Evolutionary conservation across 768 basidiomycete genomes (phyloP), one percentile per base, ranked within the genome.

Genomic region (Mycena amicta): DNA sequence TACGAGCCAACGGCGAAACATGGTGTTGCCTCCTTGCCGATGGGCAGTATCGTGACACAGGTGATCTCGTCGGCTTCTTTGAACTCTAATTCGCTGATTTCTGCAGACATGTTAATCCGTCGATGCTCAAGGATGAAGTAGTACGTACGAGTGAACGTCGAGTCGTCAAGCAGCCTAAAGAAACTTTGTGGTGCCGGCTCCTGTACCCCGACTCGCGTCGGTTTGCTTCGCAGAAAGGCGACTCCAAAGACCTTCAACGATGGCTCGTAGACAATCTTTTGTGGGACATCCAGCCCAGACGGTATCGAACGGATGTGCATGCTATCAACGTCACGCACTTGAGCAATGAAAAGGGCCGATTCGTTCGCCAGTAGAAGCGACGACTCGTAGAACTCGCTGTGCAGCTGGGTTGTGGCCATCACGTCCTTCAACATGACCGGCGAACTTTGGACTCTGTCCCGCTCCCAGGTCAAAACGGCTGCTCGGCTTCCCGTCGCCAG

Each of bases 271-370:
- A 80, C 80, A 37, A 97, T 84, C 31, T 82, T 76, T 4, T 81
- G 80, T 2, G 94, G 94, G 66, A 83, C 84, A 55, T 92, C 85
- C 26, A 83, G 74, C 2, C 92, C 93, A 11, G 95, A 74, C 25
- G 84, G 78, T 27, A 92, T 75, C 31, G 91, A 83, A 55, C 87
- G 85, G 46, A 95, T 85, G 65, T 95, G 90, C 70, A 94, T 79
- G 70, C 90, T 91, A 61, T 90, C 84, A 12, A 93, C 75, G 58
- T 88, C 82, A 29, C 77, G 74, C 13, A 93, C 80, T 4, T 75
- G 75, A 6, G 93, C 93, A 45, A 96, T 83, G 49, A 82, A 72
- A 16, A 95, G 71, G 0, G 80, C 75, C 4, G 76, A 75, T 0
- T 79, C 68, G 3, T 83, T 80, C 11, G 83, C 83, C 41, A 93